Percentiles rank a stretch among this genome's conserved stretches.
phyloP scores from a whole-genome alignment of 345 rosid species.

The Brassica nigra region DNA sequence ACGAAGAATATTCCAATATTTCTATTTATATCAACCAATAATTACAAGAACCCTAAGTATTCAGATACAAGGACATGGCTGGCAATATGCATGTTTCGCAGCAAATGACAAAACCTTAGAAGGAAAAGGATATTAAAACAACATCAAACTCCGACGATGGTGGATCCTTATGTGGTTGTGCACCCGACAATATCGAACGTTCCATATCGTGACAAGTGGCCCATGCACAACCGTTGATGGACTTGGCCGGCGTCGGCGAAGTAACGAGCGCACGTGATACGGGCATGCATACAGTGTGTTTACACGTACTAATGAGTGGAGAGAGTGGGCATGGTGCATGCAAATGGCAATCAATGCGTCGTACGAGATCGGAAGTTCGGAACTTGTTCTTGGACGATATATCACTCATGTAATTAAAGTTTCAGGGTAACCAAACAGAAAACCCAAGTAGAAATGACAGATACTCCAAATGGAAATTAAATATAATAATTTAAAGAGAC shows the following conservation, averaged over 20 bases:
- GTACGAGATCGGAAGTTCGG: constrained; percentile 39
- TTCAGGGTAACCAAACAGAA: constrained; percentile 10
- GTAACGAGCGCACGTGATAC: constrained; percentile 47
- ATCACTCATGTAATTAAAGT: constrained; percentile 30
- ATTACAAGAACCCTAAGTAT: constrained; percentile 34
- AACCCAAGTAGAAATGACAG: constrained; percentile 1
- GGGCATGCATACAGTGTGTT: constrained; percentile 45
- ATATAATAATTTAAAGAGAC: neutral
- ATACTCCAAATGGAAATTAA: neutral
- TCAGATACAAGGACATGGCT: constrained; percentile 33
- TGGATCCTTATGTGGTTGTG: constrained; percentile 27
- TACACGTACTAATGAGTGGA: constrained; percentile 38
- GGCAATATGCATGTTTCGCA: constrained; percentile 31
- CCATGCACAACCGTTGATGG: constrained; percentile 13
- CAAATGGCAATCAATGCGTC: constrained; percentile 54
- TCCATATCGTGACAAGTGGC: constrained; percentile 10
- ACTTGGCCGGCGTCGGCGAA: constrained; percentile 25
- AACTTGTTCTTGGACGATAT: constrained; percentile 42
- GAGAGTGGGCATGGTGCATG: constrained; percentile 44
- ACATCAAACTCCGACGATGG: constrained; percentile 24
- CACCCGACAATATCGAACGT: constrained; percentile 21
- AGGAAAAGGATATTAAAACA: neutral
- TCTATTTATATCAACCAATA: constrained; percentile 34
- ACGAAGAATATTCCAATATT: constrained; percentile 36
- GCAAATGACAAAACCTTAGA: constrained; percentile 39